Conservation (phyloP, 2,329 filamentous ascomycete genomes). For the Aspergillus caelatus region DNA sequence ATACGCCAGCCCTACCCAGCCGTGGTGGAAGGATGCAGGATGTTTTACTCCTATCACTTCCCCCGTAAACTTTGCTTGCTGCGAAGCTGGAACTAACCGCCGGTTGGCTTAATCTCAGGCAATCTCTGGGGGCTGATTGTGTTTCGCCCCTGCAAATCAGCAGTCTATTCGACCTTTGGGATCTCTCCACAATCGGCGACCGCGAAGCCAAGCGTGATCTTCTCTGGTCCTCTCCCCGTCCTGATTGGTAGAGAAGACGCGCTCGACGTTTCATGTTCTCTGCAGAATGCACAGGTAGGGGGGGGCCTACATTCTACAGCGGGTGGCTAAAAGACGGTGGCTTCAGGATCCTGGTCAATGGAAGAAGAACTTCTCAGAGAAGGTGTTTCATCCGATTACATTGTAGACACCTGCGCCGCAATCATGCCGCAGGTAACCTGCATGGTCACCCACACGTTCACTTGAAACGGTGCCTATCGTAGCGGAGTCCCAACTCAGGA, state of each 20-base stretch:
- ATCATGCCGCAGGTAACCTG: not conserved
- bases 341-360: slow-evolving; percentile 4
- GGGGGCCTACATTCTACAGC: not conserved
- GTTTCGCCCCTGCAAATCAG: not conserved
- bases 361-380: not conserved
- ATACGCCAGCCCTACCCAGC: not conserved
- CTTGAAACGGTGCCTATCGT: too few species aligned
- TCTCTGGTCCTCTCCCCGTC: not conserved
- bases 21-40: not conserved
- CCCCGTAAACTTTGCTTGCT: not conserved
- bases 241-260: slow-evolving; percentile 22
- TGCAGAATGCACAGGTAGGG: slow-evolving; percentile 12
- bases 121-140: not conserved
- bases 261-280: slow-evolving; percentile 16
- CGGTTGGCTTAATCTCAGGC: not conserved
- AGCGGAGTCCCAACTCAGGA: not conserved
- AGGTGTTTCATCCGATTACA: slow-evolving; percentile 1
- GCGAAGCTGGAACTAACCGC: not conserved
- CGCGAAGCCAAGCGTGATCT: slow-evolving; percentile 9
- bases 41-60: not conserved
- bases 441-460: not conserved
- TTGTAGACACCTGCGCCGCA: not conserved
- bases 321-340: not conserved
- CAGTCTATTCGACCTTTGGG: not conserved
- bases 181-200: not conserved